These are phyloP conservation scores for Flaveria bidentis DNA, from an alignment of 129 eudicot genomes.

Conservation along the genomic window DNA sequence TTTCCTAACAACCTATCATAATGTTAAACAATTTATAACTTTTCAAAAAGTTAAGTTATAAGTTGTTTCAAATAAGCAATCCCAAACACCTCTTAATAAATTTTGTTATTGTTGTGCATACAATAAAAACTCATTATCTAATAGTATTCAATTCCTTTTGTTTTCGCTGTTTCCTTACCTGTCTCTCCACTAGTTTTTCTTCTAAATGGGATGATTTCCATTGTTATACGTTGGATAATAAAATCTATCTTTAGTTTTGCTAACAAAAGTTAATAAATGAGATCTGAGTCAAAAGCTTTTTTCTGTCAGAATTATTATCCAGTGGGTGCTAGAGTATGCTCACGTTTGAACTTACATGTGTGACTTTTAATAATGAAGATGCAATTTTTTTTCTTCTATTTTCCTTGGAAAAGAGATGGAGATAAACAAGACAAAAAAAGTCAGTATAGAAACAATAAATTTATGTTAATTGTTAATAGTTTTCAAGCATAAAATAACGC, in stretches of 20 bases:
- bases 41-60: too few species aligned
- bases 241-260: not conserved
- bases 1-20: too few species aligned
- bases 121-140: not conserved
- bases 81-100: not conserved
- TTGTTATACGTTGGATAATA: conserved; percentile 16
- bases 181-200: not conserved
- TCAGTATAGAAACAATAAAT: not conserved
- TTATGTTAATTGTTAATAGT: not conserved
- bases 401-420: not conserved
- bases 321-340: conserved; percentile 9
- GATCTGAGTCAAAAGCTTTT: conserved; percentile 16
- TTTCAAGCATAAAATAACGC: conserved; percentile 21
- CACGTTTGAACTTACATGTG: not conserved
- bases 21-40: too few species aligned
- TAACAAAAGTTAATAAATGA: conserved; percentile 19
- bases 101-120: not conserved
- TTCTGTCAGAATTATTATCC: not conserved
- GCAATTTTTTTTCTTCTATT: not conserved
- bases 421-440: not conserved
- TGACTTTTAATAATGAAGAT: conserved; percentile 1
- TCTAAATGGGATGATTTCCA: not conserved
- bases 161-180: not conserved
- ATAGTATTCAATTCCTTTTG: not conserved
- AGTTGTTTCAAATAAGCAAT: too few species aligned